Base-by-base conservation (phyloP, 768 basidiomycete species). In the Lactifluus pinguis region DNA sequence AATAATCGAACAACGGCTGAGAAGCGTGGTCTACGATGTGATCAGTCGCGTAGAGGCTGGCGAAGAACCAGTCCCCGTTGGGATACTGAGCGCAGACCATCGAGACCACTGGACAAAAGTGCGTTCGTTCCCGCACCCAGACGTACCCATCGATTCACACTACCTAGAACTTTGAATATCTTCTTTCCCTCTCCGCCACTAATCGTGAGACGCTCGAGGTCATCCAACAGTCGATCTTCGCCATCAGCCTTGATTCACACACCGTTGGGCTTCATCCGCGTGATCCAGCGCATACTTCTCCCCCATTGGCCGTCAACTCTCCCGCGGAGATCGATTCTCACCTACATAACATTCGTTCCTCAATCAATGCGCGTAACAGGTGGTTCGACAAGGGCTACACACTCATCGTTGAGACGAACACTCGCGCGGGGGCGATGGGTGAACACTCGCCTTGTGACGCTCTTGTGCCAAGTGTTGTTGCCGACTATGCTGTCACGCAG, bases 381-480 rank as follows among this genome's bases (percentile, higher is more conserved):
- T 97, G 92, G 81, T 90, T 85, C 71, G 95, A 98, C 76, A 98
- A 97, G 72, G 79, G 86, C 2, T 80, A 88, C 42, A 86, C 85
- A 4, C 74, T 97, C 56, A 80, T 91, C 51, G 85, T 98, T 41
- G 95, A 98, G 70, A 82, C 86, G 1, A 89, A 87, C 56, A 85
- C 86, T 2, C 84, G 90, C 41, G 89, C 91, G 6, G 90, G 92
- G 42, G 87, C 89, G 45, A 83, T 84, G 68, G 95, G 95, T 5
- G 95, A 98, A 73, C 94, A 95, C 70, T 89, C 91, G 0, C 86
- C 90, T 0, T 86, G 86, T 60, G 95, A 97, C 64, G 95, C 94
- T 1, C 76, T 98, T 14, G 84, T 95, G 2, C 94, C 94, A 0
- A 90, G 89, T 62, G 87, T 93, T 51, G 83, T 89, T 8, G 83